Conservation (phyloP, 257 asterid genomes). For the Handroanthus guayacan region DNA sequence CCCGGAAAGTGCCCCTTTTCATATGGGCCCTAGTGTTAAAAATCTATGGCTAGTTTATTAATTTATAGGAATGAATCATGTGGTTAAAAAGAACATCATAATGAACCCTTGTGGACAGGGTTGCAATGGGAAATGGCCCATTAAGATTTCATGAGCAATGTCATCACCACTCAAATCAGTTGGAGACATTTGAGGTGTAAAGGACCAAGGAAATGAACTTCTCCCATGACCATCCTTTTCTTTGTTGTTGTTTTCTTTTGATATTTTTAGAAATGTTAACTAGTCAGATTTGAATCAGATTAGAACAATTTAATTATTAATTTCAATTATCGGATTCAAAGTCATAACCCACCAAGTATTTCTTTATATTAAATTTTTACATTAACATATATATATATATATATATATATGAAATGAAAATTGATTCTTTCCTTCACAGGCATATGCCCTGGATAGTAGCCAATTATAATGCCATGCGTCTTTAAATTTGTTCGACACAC, state of each 20-base stretch:
- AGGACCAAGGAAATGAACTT: background rate
- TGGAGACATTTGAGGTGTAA: conserved; percentile 3
- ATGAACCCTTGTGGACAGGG: background rate
- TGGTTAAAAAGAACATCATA: background rate
- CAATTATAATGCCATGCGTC: no score
- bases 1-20: conserved; percentile 1
- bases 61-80: background rate
- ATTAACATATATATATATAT: no score
- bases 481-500: no score
- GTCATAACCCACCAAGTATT: no score
- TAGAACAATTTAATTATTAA: no score
- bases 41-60: background rate
- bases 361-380: no score
- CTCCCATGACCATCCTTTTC: conserved; percentile 1
- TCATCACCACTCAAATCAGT: background rate
- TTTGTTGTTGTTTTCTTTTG: background rate
- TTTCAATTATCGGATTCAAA: no score
- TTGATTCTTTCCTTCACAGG: no score
- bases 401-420: no score
- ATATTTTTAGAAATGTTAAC: background rate
- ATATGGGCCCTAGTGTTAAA: background rate
- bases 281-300: no score
- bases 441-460: no score
- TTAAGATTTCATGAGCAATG: background rate
- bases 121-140: conserved; percentile 14